Evolutionary conservation across 2,329 filamentous ascomycete genomes (phyloP).

Genomic region (Cytospora leucostoma): DNA sequence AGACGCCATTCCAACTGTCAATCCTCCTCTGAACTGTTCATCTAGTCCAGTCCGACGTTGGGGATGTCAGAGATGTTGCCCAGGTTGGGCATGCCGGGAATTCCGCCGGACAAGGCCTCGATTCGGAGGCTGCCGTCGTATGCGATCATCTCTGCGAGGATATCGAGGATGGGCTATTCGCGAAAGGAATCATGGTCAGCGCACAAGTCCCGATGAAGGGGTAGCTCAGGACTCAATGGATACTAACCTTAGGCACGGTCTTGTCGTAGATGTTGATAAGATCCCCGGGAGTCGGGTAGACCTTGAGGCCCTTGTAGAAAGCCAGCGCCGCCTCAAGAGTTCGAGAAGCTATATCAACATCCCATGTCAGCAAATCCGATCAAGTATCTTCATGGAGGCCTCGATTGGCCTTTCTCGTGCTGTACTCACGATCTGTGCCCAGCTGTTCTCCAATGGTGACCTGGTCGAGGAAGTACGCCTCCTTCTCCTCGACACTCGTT

Average conservation of each 20-base stretch:
- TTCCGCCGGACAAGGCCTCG: conserved; percentile 42
- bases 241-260: conserved; percentile 84
- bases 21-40: not conserved
- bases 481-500: conserved; percentile 84
- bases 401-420: not conserved
- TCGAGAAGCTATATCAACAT: conserved; percentile 57
- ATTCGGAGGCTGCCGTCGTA: conserved; percentile 76
- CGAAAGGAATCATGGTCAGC: conserved; percentile 12
- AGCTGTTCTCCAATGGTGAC: conserved; percentile 86
- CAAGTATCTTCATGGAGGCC: conserved; percentile 8
- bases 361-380: not conserved
- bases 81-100: conserved; percentile 32
- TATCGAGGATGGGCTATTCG: conserved; percentile 80
- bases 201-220: not conserved
- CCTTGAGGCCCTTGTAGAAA: conserved; percentile 98
- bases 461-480: conserved; percentile 95
- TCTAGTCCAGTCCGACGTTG: conserved; percentile 57
- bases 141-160: conserved; percentile 97
- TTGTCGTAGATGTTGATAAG: conserved; percentile 97
- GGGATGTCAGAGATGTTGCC: conserved; percentile 50
- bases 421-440: conserved; percentile 72
- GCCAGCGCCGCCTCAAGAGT: conserved; percentile 83
- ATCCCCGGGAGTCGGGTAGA: conserved; percentile 91
- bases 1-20: not conserved
- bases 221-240: not conserved